Conservation (phyloP, 1,139 yeast species). For the Candida glucosophila region DNA sequence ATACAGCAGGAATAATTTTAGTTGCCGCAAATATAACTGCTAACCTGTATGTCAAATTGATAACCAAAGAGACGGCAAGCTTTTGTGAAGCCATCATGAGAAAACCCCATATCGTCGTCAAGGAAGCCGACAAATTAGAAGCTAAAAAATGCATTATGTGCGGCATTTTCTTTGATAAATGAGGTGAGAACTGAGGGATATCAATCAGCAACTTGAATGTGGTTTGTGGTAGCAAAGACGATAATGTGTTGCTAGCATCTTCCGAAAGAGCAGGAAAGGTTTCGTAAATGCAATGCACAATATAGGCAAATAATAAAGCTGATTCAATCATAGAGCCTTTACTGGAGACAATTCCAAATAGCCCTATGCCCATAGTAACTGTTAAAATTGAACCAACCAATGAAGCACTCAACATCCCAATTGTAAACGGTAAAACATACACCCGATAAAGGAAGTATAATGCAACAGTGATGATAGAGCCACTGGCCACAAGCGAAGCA, state of each 20-base stretch:
- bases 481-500: constrained; percentile 63
- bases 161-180: constrained; percentile 29
- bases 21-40: constrained; percentile 90
- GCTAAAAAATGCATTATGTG: constrained; percentile 38
- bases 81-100: constrained; percentile 61
- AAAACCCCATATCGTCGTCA: constrained; percentile 64
- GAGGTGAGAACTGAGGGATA: constrained; percentile 33
- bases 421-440: constrained; percentile 65
- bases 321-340: constrained; percentile 86
- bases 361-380: constrained; percentile 61
- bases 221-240: constrained; percentile 30
- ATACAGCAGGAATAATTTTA: constrained; percentile 77
- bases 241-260: constrained; percentile 33
- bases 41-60: constrained; percentile 77
- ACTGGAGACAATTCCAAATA: constrained; percentile 77
- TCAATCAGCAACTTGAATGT: constrained; percentile 29
- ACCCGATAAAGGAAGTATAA: constrained; percentile 76
- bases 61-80: constrained; percentile 71
- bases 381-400: constrained; percentile 81
- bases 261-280: constrained; percentile 76
- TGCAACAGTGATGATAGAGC: constrained; percentile 67
- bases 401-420: constrained; percentile 70
- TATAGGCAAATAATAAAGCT: constrained; percentile 77
- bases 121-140: constrained; percentile 49
- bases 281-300: constrained; percentile 86